A percentile compares a stretch with the other conserved stretches of the same genome.
Evolutionary conservation across 768 basidiomycete species (phyloP).

Genomic region (Suillus decipiens): DNA sequence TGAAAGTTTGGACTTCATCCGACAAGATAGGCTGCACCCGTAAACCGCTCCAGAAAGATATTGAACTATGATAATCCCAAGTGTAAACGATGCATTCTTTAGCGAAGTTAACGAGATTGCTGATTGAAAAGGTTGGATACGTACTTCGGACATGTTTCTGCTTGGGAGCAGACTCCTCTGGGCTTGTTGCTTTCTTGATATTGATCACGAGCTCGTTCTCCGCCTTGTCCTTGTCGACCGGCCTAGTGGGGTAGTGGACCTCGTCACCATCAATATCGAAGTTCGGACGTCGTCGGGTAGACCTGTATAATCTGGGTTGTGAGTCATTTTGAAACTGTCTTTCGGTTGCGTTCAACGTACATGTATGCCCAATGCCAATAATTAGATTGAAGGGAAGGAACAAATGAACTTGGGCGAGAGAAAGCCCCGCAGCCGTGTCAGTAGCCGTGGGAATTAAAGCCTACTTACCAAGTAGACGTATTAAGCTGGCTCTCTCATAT

Average conservation of each 20-base stretch:
- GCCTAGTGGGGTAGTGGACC: conserved; percentile 92
- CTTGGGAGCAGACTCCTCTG: conserved; percentile 96
- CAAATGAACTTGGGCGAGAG: background rate
- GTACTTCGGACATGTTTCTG: conserved; percentile 99
- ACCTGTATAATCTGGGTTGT: conserved; percentile 27
- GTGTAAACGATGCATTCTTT: conserved; percentile 98
- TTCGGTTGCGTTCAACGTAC: conserved; percentile 13
- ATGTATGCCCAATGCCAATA: conserved; percentile 13
- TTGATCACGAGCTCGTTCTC: conserved; percentile 92
- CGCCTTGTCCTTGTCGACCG: conserved; percentile 98
- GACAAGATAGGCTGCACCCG: conserved; percentile 95
- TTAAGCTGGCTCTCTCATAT: background rate
- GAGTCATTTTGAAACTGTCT: background rate
- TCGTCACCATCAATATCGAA: conserved; percentile 80
- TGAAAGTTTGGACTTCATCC: conserved; percentile 98
- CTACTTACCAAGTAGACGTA: background rate
- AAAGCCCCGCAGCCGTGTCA: conserved; percentile 1
- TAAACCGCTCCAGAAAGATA: conserved; percentile 97
- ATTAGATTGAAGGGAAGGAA: conserved; percentile 6
- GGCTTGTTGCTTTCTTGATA: conserved; percentile 97
- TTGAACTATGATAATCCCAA: conserved; percentile 98
- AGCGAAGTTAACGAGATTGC: conserved; percentile 16
- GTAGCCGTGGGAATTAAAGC: conserved; percentile 4
- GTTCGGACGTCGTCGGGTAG: conserved; percentile 32
- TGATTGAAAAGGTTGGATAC: conserved; percentile 31